Evolutionary conservation across 73 alveolate genomes (phyloP).

Genomic region (Paramecium sexaurelia): DNA sequence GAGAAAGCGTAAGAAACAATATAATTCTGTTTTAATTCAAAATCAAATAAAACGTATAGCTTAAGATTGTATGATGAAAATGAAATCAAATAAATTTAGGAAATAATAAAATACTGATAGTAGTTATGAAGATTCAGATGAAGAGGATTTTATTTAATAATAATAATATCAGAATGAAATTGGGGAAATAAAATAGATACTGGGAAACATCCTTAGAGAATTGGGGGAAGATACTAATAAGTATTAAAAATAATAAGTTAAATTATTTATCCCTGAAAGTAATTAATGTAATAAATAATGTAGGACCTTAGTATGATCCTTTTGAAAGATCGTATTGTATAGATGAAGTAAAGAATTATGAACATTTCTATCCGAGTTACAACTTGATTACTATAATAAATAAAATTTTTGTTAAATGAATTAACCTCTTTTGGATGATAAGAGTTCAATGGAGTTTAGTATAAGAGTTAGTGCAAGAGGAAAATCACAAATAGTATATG

Average conservation of each 20-base stretch:
- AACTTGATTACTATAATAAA: conserved; percentile 5
- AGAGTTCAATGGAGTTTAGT: background rate
- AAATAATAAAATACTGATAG: background rate
- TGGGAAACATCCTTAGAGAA: background rate
- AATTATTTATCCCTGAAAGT: conserved; percentile 29
- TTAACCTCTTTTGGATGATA: background rate
- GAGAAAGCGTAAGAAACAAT: background rate
- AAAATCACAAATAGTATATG: background rate
- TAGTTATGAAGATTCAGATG: background rate
- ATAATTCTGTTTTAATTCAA: background rate
- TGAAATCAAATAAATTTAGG: background rate
- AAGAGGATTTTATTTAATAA: background rate
- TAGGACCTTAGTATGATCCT: conserved; percentile 43
- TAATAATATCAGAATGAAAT: background rate
- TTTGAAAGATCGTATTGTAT: conserved; percentile 13
- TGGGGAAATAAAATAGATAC: background rate
- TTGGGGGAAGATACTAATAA: background rate
- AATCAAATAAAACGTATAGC: background rate
- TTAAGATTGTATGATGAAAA: background rate
- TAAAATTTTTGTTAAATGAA: background rate
- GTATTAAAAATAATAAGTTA: background rate
- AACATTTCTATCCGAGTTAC: background rate
- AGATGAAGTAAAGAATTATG: conserved; percentile 23
- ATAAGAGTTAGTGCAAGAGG: background rate
- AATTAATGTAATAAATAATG: background rate